Conservation (phyloP, 805 yeast genomes). For the Saccharomycopsis selenospora region DNA sequence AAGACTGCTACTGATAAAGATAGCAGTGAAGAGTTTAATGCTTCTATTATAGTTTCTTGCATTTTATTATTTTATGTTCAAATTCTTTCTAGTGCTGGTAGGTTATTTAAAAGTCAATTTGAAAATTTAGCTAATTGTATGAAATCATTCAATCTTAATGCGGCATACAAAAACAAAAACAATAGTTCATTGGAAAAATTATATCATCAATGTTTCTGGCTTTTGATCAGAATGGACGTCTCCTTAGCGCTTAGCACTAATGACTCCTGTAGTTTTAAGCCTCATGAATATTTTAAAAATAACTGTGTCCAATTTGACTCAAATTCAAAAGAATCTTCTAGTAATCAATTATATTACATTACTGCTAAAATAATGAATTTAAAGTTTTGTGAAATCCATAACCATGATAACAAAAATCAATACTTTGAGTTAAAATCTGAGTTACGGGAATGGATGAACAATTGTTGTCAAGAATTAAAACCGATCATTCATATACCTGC, state of each 20-base stretch:
- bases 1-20: neutral
- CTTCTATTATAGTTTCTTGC: neutral
- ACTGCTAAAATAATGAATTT: neutral
- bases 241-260: constrained; percentile 10
- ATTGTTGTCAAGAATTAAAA: neutral
- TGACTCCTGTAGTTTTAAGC: constrained; percentile 2
- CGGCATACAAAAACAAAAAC: constrained; percentile 1
- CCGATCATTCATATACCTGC: neutral
- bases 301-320: too few species aligned
- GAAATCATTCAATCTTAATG: constrained; percentile 12
- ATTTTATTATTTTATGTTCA: constrained; percentile 16
- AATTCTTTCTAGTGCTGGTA: constrained; percentile 8
- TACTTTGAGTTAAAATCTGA: neutral
- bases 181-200: neutral
- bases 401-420: neutral
- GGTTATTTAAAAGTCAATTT: constrained; percentile 6
- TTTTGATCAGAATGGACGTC: constrained; percentile 13
- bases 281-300: constrained; percentile 1
- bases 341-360: neutral
- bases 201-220: constrained; percentile 12
- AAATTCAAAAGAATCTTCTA: constrained; percentile 1
- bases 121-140: constrained; percentile 6
- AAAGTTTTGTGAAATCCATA: neutral
- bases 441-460: neutral
- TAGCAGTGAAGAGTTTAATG: neutral